Evolutionary conservation across 169 alveolate species (phyloP), one percentile per base, ranked within the genome.

Genomic region (Cryptosporidium sp.): DNA sequence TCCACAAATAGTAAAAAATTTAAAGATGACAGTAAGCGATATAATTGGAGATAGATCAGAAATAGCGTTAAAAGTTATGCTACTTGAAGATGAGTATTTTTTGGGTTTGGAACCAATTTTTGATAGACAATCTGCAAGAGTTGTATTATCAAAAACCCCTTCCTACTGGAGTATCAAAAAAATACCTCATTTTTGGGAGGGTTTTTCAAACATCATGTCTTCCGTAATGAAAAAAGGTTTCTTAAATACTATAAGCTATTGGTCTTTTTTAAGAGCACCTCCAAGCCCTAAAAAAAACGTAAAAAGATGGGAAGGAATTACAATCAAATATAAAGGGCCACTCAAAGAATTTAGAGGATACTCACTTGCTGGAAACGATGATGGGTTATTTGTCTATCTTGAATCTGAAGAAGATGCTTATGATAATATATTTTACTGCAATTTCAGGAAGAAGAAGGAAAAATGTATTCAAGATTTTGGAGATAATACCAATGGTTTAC

Each of bases 231-330:
- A 80, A 35, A 80, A 80, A 50, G 89, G 89, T 9, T 65, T 80
- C 45, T 26, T 80, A 80, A 80, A 80, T 26, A 80, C 89, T 43
- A 7, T 80, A 23, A 80, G 89, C 62, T 80, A 80, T 62, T 80
- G 89, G 89, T 80, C 89, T 26, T 80, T 80, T 65, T 55, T 80
- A 21, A 59, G 80, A n/a, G 75, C 73, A 62, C 89, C 89, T 10
- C 89, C 89, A 37, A 80, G 68, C 9, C 75, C 89, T 29, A 80
- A 59, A 80, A 65, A 41, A 62, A 62, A 80, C 41, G 75, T 62
- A 41, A 80, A 62, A 18, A 65, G 45, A 39, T 80, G 89, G 89
- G 89, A 80, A 41, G 89, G 80, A 8, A 80, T 80, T 9, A 80
- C 73, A 23, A 41, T 80, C 12, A 80, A 80, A n/a, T 80, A 80